Conservation (phyloP, 1,284 basidiomycete species). For the Microbotryum saponariae region DNA sequence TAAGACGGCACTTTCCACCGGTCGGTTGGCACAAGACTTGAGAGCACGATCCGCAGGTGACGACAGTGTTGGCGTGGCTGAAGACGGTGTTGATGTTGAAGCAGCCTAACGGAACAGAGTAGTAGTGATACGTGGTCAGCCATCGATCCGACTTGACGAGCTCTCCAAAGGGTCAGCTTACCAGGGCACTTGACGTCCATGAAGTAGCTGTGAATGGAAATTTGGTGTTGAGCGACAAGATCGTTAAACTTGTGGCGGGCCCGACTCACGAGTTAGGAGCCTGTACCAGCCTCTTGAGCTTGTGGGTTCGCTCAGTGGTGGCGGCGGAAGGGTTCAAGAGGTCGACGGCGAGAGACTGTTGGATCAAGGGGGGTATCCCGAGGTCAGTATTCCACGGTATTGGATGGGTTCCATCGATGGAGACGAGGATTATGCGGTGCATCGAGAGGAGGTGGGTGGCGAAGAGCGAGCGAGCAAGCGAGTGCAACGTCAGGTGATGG, state of each 20-base stretch:
- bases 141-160: background rate
- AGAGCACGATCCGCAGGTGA: conserved; percentile 85
- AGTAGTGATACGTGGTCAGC: background rate
- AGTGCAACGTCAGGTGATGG: no score
- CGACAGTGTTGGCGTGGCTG: conserved; percentile 90
- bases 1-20: conserved; percentile 95
- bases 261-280: conserved; percentile 42
- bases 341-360: conserved; percentile 92
- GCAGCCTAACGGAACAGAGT: conserved; percentile 48
- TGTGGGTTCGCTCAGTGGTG: conserved; percentile 70
- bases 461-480: no score
- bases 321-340: conserved; percentile 92
- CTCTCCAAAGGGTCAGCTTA: conserved; percentile 34
- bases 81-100: conserved; percentile 92
- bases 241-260: background rate
- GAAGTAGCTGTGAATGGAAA: conserved; percentile 55
- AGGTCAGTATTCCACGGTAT: no score
- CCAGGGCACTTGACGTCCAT: conserved; percentile 99
- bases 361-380: no score
- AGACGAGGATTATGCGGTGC: no score
- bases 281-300: conserved; percentile 99
- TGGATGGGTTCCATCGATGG: no score
- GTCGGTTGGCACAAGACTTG: conserved; percentile 97
- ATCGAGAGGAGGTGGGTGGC: no score
- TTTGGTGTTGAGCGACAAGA: no score